These are phyloP conservation scores for Fusarium incarnatum DNA, from an alignment of 2,329 filamentous ascomycete genomes.

Conservation along the genomic window DNA sequence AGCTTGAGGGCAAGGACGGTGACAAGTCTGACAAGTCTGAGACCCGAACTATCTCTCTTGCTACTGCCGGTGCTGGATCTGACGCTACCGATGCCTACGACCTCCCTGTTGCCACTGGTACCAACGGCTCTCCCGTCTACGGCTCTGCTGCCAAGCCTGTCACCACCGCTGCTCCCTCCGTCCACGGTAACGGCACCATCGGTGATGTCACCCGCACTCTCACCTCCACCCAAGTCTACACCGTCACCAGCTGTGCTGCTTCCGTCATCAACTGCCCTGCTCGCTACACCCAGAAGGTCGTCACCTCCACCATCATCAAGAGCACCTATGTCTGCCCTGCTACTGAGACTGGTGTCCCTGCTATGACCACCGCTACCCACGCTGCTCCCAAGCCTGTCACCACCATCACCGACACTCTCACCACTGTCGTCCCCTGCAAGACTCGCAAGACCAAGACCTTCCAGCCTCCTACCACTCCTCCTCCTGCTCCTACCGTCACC, in stretches of 20 bases:
- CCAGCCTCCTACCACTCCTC: conserved; percentile 37
- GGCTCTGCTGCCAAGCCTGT: neutral
- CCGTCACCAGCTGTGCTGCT: conserved; percentile 53
- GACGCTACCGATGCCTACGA: neutral
- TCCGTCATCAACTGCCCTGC: conserved; percentile 56
- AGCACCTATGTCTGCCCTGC: conserved; percentile 44
- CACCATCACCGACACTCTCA: conserved; percentile 44
- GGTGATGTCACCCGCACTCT: conserved; percentile 43
- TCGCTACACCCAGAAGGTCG: conserved; percentile 49
- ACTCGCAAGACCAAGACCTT: conserved; percentile 43
- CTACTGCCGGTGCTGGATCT: conserved; percentile 13
- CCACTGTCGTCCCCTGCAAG: conserved; percentile 44
- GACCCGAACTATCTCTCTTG: conserved; percentile 6
- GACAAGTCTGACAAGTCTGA: neutral
- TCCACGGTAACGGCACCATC: conserved; percentile 7
- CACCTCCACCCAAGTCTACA: conserved; percentile 44
- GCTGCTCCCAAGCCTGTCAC: conserved; percentile 29
- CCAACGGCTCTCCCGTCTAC: neutral
- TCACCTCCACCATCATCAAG: conserved; percentile 43
- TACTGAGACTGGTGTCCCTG: conserved; percentile 26
- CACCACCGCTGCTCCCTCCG: conserved; percentile 3
- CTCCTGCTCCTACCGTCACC: conserved; percentile 38
- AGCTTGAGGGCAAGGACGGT: neutral
- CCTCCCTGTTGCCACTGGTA: neutral
- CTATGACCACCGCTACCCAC: conserved; percentile 16